Evolutionary conservation across 345 rosid genomes (phyloP).

Genomic region (Pseudoturritis turrita): DNA sequence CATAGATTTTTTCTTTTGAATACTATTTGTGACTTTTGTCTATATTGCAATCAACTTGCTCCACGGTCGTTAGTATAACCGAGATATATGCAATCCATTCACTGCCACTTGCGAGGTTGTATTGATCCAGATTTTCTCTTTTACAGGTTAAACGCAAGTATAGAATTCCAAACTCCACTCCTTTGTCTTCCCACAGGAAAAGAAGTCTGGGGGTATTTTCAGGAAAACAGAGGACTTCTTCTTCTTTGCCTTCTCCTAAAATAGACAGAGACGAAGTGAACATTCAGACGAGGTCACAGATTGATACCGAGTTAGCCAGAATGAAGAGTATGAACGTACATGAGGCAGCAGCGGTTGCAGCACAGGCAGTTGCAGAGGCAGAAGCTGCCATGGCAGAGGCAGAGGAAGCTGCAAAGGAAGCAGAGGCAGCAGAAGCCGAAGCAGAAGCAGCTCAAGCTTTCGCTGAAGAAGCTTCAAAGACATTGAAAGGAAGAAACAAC

Average conservation of each 20-base stretch:
- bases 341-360: slow-evolving; percentile 88
- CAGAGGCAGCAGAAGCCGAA: slow-evolving; percentile 91
- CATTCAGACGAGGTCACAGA: slow-evolving; percentile 56
- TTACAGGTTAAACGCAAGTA: slow-evolving; percentile 88
- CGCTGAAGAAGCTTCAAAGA: slow-evolving; percentile 79
- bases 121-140: neutral
- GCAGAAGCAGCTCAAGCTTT: slow-evolving; percentile 93
- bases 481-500: slow-evolving; percentile 50
- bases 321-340: slow-evolving; percentile 79
- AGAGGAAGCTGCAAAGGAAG: slow-evolving; percentile 94
- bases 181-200: slow-evolving; percentile 45
- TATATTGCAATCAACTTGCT: neutral
- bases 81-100: neutral
- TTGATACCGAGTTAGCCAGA: slow-evolving; percentile 75
- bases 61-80: neutral
- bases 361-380: slow-evolving; percentile 88
- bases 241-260: slow-evolving; percentile 32
- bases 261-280: slow-evolving; percentile 50
- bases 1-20: neutral
- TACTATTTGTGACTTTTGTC: neutral
- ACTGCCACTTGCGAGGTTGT: neutral
- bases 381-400: slow-evolving; percentile 91
- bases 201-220: slow-evolving; percentile 37
- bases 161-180: slow-evolving; percentile 57
- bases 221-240: slow-evolving; percentile 44